Evolutionary conservation across 2,329 filamentous ascomycete genomes (phyloP).

Genomic region (Xylaria sp.): DNA sequence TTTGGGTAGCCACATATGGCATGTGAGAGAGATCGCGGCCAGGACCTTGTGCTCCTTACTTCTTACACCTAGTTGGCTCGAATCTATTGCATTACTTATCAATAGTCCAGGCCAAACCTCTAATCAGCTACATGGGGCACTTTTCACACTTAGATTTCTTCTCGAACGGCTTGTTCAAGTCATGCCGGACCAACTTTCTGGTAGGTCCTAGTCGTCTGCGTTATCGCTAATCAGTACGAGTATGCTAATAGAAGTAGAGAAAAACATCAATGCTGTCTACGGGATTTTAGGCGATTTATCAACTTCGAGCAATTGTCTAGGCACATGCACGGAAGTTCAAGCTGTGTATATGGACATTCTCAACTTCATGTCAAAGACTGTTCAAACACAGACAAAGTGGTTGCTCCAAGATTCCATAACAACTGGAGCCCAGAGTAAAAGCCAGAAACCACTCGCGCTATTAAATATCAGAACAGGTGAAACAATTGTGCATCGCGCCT

Average conservation of each 20-base stretch:
- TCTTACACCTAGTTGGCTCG: slow-evolving; percentile 61
- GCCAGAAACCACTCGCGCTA: slow-evolving; percentile 36
- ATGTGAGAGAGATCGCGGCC: slow-evolving; percentile 82
- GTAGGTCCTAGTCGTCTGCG: slow-evolving; percentile 49
- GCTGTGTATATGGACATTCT: slow-evolving; percentile 50
- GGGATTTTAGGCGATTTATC: slow-evolving; percentile 40
- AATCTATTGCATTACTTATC: slow-evolving; percentile 53
- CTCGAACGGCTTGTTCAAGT: slow-evolving; percentile 64
- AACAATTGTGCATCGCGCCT: slow-evolving; percentile 50
- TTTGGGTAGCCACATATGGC: slow-evolving; percentile 77
- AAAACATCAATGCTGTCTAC: slow-evolving; percentile 36
- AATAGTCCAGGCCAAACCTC: slow-evolving; percentile 49
- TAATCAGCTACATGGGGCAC: slow-evolving; percentile 68
- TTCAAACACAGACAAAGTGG: neutral
- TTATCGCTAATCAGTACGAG: neutral
- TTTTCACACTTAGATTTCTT: slow-evolving; percentile 66
- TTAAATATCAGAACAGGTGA: slow-evolving; percentile 41
- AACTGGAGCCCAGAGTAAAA: slow-evolving; percentile 5
- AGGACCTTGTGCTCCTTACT: slow-evolving; percentile 74
- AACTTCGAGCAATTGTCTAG: slow-evolving; percentile 34
- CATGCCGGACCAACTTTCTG: slow-evolving; percentile 54
- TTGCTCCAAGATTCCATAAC: neutral
- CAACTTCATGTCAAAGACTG: slow-evolving; percentile 40
- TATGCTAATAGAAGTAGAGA: slow-evolving; percentile 38
- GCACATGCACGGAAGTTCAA: slow-evolving; percentile 43